phyloP scores from a whole-genome alignment of 2,329 filamentous ascomycete genomes.

The Helicocarpus griseus region DNA sequence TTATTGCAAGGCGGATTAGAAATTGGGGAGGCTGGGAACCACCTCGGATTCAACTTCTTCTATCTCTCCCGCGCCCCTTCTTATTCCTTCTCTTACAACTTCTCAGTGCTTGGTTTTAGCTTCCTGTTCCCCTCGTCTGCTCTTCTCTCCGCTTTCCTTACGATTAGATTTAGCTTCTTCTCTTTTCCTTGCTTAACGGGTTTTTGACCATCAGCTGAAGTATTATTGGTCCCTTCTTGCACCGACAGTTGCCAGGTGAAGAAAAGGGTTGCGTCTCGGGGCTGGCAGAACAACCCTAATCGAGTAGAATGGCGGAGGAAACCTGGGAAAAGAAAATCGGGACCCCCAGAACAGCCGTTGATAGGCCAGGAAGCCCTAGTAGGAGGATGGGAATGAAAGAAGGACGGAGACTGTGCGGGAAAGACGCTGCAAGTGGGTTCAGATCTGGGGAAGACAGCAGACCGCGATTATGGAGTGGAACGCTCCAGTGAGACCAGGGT shows the following conservation, averaged over 20 bases:
- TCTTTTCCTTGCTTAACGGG: background rate
- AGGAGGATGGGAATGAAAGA: background rate
- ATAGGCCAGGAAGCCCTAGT: constrained; percentile 1
- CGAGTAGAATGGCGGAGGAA: background rate
- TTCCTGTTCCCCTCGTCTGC: background rate
- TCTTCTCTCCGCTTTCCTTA: too few relatives aligned
- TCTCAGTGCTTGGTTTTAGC: background rate
- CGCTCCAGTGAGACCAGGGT: background rate
- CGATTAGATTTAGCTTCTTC: background rate
- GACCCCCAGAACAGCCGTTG: background rate
- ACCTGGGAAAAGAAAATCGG: background rate
- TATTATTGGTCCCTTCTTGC: background rate
- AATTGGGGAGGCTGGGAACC: too few relatives aligned
- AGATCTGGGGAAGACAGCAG: background rate
- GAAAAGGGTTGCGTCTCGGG: background rate
- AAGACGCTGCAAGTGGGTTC: background rate
- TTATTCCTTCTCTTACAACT: too few relatives aligned
- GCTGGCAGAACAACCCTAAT: constrained; percentile 1
- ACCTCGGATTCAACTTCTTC: background rate
- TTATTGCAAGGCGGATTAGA: too few relatives aligned
- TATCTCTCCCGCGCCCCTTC: background rate
- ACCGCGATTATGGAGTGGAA: background rate
- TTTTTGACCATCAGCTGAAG: background rate
- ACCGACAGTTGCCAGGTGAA: too few relatives aligned
- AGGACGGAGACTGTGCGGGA: background rate